phyloP scores from a whole-genome alignment of 345 rosid species.

The Hirschfeldia incana region DNA sequence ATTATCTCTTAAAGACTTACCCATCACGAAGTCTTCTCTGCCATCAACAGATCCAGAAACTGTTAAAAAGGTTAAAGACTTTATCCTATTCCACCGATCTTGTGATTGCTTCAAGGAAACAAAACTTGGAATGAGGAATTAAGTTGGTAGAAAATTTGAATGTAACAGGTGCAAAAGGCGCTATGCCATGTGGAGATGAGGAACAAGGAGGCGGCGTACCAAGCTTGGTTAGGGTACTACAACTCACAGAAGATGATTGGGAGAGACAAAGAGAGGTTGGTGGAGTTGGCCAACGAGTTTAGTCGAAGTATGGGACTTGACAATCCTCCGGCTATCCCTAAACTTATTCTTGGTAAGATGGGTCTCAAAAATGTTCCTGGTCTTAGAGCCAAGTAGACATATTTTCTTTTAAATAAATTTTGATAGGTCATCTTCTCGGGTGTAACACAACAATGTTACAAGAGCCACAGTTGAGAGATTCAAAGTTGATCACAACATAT shows the following conservation, averaged over 20 bases:
- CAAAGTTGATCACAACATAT: not conserved
- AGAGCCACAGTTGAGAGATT: not conserved
- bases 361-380: constrained; percentile 89
- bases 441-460: not conserved
- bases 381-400: constrained; percentile 52
- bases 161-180: constrained; percentile 65
- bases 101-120: constrained; percentile 3
- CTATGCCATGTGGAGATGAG: constrained; percentile 81
- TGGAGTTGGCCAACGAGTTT: constrained; percentile 90
- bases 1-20: constrained; percentile 75
- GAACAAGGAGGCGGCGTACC: constrained; percentile 87
- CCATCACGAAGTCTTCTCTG: constrained; percentile 60
- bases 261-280: constrained; percentile 70
- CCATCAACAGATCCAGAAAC: constrained; percentile 77
- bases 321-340: constrained; percentile 82
- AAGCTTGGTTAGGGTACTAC: constrained; percentile 97
- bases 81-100: not conserved
- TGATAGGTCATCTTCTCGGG: not conserved
- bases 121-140: not conserved
- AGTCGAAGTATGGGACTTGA: constrained; percentile 94
- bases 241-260: constrained; percentile 73
- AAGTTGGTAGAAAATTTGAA: not conserved
- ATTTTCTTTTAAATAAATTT: not conserved
- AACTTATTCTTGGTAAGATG: constrained; percentile 80
- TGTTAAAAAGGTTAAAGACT: constrained; percentile 61